Evolutionary conservation across 202 grass and related monocot species (phyloP), one percentile per base, ranked within the genome.

Genomic region (Dendrocalamus latiflorus): DNA sequence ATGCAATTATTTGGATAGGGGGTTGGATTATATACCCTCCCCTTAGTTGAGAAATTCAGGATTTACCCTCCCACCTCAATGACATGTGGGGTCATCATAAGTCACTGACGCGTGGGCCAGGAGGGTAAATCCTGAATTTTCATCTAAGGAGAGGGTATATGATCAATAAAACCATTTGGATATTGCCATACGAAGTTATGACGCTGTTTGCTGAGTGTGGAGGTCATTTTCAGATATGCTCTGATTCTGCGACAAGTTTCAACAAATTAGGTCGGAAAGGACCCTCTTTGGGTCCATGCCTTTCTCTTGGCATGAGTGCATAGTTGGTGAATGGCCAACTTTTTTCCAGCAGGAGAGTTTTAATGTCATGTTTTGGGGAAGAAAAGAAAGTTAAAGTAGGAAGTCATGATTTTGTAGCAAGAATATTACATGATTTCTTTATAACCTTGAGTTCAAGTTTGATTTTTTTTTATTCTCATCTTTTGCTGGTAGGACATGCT

Each of bases 221-320:
- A 65, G 83, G 77, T 81, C 82, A 44, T 75, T 77, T 72, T 89
- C 83, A 66, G 16, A 62, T 78, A 67, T 86, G 48, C 37, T 59
- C 49, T 78, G 42, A 73, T 74, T 73, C 65, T 16, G 18, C 58
- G 73, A 86, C 83, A 82, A 50, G 72, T 65, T 86, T 83, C 74
- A 83, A 70, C 74, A 83, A 90, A 82, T 86, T 90, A 83, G 74
- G 83, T 68, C 25, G 13, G 41, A 44, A 55, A 79, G 74, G 59
- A 47, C 48, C 24, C 21, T 63, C 60, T 74, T 78, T 48, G 68
- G 83, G 84, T 74, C 88, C 88, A 90, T 90, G 74, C 12, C 65
- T 68, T 55, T 71, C 33, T 78, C 83, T 53, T 61, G 59, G 79
- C 74, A 79, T 90, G 84, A 83, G 79, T 74, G 44, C 88, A 78